A percentile compares a stretch with the other conserved stretches of the same genome.
Conservation (phyloP, 345 rosid genomes). For the Ailanthus altissimus region DNA sequence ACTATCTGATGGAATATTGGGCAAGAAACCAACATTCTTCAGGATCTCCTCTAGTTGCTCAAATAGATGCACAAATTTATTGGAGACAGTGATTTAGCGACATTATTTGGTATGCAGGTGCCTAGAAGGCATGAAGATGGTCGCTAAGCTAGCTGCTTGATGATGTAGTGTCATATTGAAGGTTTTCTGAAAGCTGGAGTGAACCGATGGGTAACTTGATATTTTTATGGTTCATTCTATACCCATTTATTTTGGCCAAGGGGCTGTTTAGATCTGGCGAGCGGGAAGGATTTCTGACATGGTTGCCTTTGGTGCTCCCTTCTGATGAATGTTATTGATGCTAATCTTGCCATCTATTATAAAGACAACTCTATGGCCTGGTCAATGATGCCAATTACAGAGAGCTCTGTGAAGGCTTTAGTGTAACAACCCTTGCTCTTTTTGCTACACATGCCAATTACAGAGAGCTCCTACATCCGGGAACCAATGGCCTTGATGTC, state of each 20-base stretch:
- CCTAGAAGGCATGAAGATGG: not conserved
- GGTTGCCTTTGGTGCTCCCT: not conserved
- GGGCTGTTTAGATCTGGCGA: not conserved
- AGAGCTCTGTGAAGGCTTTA: not conserved
- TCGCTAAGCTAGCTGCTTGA: not conserved
- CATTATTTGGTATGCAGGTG: not conserved
- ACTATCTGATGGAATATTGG: not conserved
- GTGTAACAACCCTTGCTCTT: not conserved
- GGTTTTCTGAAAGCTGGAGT: not conserved
- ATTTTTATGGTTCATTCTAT: not conserved
- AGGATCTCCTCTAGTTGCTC: not conserved
- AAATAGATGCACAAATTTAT: not conserved
- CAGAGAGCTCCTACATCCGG: not conserved
- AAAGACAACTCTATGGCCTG: not conserved
- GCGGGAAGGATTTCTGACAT: no score
- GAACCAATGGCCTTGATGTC: slow-evolving; percentile 3
- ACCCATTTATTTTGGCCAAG: not conserved
- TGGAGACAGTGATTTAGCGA: not conserved
- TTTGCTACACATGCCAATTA: not conserved
- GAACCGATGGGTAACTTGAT: not conserved
- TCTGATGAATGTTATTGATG: not conserved
- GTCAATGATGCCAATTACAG: not conserved
- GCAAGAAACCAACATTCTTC: not conserved
- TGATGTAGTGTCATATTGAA: not conserved
- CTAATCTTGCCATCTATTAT: not conserved